These are phyloP conservation scores for Xerocomellus amylosporus DNA, from an alignment of 768 basidiomycete genomes.

Conservation along the genomic window DNA sequence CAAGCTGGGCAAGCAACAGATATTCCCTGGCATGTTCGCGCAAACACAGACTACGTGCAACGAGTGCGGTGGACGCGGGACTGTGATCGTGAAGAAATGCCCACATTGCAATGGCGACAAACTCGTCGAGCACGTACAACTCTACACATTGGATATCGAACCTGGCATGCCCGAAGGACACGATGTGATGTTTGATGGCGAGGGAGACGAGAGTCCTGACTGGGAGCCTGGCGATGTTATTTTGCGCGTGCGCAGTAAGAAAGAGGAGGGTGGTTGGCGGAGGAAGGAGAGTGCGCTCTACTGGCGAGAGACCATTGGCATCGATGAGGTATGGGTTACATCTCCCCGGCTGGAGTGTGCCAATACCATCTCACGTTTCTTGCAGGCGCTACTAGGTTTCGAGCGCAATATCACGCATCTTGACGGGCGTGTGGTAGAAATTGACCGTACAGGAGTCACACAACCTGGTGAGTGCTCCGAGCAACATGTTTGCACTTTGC, in stretches of 20 bases:
- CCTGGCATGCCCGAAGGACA: slow-evolving; percentile 91
- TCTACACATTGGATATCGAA: slow-evolving; percentile 81
- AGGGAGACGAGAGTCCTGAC: slow-evolving; percentile 93
- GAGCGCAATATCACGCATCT: slow-evolving; percentile 87
- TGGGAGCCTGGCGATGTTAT: slow-evolving; percentile 96
- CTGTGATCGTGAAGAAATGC: slow-evolving; percentile 72
- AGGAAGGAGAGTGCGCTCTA: slow-evolving; percentile 90
- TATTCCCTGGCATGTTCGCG: slow-evolving; percentile 96
- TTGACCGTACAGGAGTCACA: slow-evolving; percentile 77
- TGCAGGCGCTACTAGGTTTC: slow-evolving; percentile 96
- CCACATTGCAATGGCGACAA: slow-evolving; percentile 81
- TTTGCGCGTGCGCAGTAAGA: slow-evolving; percentile 75
- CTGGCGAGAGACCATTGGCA: slow-evolving; percentile 86
- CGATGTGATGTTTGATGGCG: slow-evolving; percentile 93
- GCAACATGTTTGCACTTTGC: neutral
- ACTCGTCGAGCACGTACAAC: slow-evolving; percentile 74
- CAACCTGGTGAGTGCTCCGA: slow-evolving; percentile 67
- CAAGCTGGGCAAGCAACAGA: slow-evolving; percentile 81
- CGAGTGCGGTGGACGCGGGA: slow-evolving; percentile 83
- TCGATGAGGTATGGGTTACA: slow-evolving; percentile 65
- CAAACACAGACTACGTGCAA: slow-evolving; percentile 82
- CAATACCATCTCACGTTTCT: neutral
- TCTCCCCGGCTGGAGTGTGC: neutral
- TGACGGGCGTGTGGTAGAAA: slow-evolving; percentile 75
- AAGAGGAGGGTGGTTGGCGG: slow-evolving; percentile 76